A percentile compares a stretch with the other conserved stretches of the same genome.
phyloP scores from a whole-genome alignment of 2,329 filamentous ascomycete genomes.

The Cadophora gregata region DNA sequence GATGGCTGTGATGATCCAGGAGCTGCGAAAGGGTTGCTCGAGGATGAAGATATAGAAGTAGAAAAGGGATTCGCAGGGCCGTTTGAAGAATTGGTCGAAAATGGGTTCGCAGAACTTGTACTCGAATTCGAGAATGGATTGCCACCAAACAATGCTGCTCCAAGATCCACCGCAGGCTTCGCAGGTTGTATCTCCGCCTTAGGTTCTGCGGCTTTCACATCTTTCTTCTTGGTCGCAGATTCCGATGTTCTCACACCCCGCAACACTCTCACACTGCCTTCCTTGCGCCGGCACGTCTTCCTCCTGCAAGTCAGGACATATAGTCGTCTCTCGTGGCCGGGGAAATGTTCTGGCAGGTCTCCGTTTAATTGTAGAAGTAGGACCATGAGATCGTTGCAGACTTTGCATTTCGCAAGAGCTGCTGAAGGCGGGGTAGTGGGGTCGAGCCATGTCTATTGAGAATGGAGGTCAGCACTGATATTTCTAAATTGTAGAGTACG shows the following conservation, averaged over 20 bases:
- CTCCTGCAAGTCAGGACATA: constrained; percentile 85
- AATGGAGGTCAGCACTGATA: not conserved
- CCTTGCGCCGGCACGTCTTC: constrained; percentile 79
- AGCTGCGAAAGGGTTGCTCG: constrained; percentile 56
- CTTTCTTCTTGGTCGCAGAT: constrained; percentile 39
- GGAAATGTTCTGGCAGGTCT: constrained; percentile 85
- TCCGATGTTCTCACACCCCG: constrained; percentile 65
- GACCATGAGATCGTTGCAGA: constrained; percentile 83
- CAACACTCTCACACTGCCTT: constrained; percentile 79
- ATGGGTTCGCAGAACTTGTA: constrained; percentile 62
- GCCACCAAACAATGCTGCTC: constrained; percentile 73
- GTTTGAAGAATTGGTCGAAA: constrained; percentile 53
- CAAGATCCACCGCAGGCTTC: constrained; percentile 52
- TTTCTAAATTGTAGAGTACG: not conserved
- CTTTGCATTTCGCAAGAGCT: constrained; percentile 80
- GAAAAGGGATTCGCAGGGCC: constrained; percentile 38
- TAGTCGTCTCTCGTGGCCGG: constrained; percentile 83
- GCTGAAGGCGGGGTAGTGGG: constrained; percentile 73
- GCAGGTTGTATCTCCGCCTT: constrained; percentile 38
- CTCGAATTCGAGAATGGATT: constrained; percentile 51
- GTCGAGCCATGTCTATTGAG: constrained; percentile 79
- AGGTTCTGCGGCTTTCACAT: constrained; percentile 41
- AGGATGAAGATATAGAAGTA: constrained; percentile 50
- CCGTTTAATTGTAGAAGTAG: constrained; percentile 90
- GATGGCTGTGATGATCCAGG: constrained; percentile 32